A percentile compares a stretch with the other conserved stretches of the same genome.
Evolutionary conservation across 108 stramenopile species (phyloP).

Genomic region (Cyclotella sp.): DNA sequence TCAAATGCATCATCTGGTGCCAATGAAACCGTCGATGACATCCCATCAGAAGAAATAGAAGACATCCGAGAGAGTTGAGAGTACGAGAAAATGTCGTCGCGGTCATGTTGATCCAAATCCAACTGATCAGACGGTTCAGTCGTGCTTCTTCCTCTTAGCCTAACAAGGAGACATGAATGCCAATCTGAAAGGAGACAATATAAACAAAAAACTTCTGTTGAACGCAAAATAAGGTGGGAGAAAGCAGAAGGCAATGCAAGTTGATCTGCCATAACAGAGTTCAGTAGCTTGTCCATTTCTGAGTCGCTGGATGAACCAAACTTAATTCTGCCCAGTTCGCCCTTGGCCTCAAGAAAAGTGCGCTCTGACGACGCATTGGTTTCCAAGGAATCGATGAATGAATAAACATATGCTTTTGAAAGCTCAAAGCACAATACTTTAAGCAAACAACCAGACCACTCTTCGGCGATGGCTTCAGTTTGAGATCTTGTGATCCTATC

Average conservation of each 20-base stretch:
- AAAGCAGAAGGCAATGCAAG: constrained; percentile 28
- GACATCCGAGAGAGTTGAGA: constrained; percentile 22
- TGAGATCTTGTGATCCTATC: constrained; percentile 1
- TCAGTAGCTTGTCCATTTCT: constrained; percentile 33
- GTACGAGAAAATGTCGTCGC: not conserved
- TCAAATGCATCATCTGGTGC: constrained; percentile 9
- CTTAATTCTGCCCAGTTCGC: constrained; percentile 21
- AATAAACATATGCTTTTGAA: constrained; percentile 12
- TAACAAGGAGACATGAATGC: constrained; percentile 22
- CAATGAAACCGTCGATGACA: constrained; percentile 26
- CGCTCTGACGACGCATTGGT: not conserved
- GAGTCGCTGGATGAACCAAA: constrained; percentile 23
- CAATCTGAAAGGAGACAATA: constrained; percentile 37
- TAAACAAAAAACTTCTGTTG: constrained; percentile 31
- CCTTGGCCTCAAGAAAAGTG: constrained; percentile 16
- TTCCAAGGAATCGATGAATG: constrained; percentile 14
- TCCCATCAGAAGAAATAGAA: constrained; percentile 37
- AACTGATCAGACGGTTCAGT: not conserved
- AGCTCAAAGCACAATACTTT: constrained; percentile 44
- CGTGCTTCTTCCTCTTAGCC: not conserved
- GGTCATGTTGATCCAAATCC: not conserved
- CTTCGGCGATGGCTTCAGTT: constrained; percentile 15
- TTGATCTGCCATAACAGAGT: constrained; percentile 17
- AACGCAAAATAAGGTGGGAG: constrained; percentile 30
- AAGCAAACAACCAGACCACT: constrained; percentile 41